Evolutionary conservation across 768 basidiomycete genomes (phyloP), one percentile per base, ranked within the genome.

Genomic region (Pisolithus microcarpus): DNA sequence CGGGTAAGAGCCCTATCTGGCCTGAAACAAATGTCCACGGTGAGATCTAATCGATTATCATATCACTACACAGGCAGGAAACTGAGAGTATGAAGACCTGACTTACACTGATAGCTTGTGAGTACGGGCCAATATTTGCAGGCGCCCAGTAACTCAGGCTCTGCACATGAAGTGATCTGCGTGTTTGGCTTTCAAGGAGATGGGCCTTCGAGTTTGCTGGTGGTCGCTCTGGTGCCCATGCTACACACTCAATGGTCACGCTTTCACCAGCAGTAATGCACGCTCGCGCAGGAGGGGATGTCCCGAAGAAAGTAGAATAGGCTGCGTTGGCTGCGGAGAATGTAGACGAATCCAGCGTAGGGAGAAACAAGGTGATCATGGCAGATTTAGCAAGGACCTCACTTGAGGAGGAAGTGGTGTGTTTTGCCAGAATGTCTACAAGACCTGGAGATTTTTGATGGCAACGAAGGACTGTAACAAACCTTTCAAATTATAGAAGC

Each of bases 101-200:
- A 70, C 82, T 59, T 48, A 94, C 95, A 47, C 76, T 73, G 56
- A 97, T 80, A 2, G 91, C 87, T 69, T 99, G 96, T 4, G 92
- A 96, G 67, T 99, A 99, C 4, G 96, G 96, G 0, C 96, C 96
- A 49, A 99, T 98, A 65, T 98, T 99, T 9, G 96, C 96, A 11
- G 96, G 93, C 24, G 94, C 96, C 96, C 96, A 99, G 62, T 98
- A 97, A 66, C 95, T 97, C 55, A 97, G 62, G 8, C 93, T 79
- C 67, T 98, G 96, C 2, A 99, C 96, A 62, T 99, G 96, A 42
- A 98, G 73, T 0, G 90, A 85, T 50, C 80, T 80, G 40, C 94
- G 72, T 6, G 61, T 44, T 18, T 51, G 61, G 8, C 51, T 56
- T 60, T 76, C 75, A 26, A 65, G 62, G 13, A 26, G 10, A 21